A percentile compares a stretch with the other conserved stretches of the same genome.
phyloP scores from a whole-genome alignment of 805 yeast species.

The Candida xyloterini region DNA sequence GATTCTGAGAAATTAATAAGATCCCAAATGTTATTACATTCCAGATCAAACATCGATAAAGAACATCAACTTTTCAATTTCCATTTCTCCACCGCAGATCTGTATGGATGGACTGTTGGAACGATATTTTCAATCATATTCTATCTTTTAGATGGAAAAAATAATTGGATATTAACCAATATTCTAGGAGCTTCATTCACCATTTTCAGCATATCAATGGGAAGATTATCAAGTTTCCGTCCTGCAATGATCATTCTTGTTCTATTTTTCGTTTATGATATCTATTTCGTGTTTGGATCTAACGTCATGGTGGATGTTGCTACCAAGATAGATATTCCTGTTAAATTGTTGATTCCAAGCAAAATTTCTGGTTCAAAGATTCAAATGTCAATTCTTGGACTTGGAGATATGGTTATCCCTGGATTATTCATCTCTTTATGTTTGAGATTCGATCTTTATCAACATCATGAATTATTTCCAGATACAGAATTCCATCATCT shows the following conservation, averaged over 20 bases:
- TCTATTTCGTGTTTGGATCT: slow-evolving; percentile 64
- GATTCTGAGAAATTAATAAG: slow-evolving; percentile 30
- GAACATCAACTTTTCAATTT: slow-evolving; percentile 35
- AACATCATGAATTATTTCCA: slow-evolving; percentile 34
- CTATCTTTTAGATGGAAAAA: slow-evolving; percentile 23
- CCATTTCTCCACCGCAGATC: slow-evolving; percentile 33
- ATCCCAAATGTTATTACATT: slow-evolving; percentile 24
- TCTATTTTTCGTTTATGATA: slow-evolving; percentile 58
- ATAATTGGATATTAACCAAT: slow-evolving; percentile 49
- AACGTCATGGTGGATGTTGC: slow-evolving; percentile 65
- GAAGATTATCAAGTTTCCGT: slow-evolving; percentile 43
- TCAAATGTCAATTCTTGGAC: slow-evolving; percentile 46
- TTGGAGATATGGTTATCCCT: slow-evolving; percentile 67
- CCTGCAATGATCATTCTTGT: slow-evolving; percentile 43
- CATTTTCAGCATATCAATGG: slow-evolving; percentile 39
- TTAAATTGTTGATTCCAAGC: slow-evolving; percentile 45
- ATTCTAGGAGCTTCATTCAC: slow-evolving; percentile 41
- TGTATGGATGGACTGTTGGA: slow-evolving; percentile 25
- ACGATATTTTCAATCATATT: slow-evolving; percentile 8
- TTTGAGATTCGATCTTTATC: slow-evolving; percentile 51
- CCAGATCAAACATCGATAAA: slow-evolving; percentile 22
- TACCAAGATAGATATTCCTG: slow-evolving; percentile 50
- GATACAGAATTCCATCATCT: slow-evolving; percentile 40
- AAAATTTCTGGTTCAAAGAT: slow-evolving; percentile 19
- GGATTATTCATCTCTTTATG: slow-evolving; percentile 52